Conservation (phyloP, 768 basidiomycete genomes). For the Amanita phalloides region DNA sequence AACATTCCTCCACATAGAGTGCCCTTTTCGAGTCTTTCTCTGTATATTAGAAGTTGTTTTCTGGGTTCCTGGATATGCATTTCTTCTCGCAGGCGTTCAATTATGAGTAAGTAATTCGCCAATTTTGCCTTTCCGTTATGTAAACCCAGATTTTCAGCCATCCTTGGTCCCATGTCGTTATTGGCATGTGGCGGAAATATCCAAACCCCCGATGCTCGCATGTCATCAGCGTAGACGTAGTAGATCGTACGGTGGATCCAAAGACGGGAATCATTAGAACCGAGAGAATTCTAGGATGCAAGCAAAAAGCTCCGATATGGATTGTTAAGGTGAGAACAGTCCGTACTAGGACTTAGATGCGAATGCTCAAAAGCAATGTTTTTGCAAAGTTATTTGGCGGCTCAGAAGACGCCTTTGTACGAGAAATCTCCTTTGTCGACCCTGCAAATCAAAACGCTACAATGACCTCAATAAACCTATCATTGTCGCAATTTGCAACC, state of each 20-base stretch:
- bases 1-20: background rate
- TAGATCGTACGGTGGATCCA: slow-evolving; percentile 78
- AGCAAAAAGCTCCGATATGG: slow-evolving; percentile 88
- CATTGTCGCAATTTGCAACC: slow-evolving; percentile 88
- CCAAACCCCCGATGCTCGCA: slow-evolving; percentile 89
- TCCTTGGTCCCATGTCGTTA: slow-evolving; percentile 84
- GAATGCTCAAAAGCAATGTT: background rate
- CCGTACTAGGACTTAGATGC: background rate
- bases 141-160: slow-evolving; percentile 38
- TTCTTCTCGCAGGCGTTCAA: slow-evolving; percentile 79
- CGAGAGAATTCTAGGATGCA: slow-evolving; percentile 82
- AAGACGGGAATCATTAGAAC: slow-evolving; percentile 84
- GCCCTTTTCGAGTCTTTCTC: background rate
- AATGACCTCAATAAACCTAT: slow-evolving; percentile 88
- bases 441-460: slow-evolving; percentile 71
- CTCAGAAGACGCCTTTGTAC: slow-evolving; percentile 88
- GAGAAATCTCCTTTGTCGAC: slow-evolving; percentile 91
- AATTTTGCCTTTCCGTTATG: slow-evolving; percentile 5
- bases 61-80: slow-evolving; percentile 43
- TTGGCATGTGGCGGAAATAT: slow-evolving; percentile 94
- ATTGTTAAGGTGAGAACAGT: slow-evolving; percentile 68
- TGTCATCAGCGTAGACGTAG: slow-evolving; percentile 77
- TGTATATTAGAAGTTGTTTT: background rate
- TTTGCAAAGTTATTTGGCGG: slow-evolving; percentile 72
- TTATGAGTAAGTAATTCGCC: slow-evolving; percentile 58